Conservation (phyloP, 106 monocot species). For the Dendrobium huoshanense region DNA sequence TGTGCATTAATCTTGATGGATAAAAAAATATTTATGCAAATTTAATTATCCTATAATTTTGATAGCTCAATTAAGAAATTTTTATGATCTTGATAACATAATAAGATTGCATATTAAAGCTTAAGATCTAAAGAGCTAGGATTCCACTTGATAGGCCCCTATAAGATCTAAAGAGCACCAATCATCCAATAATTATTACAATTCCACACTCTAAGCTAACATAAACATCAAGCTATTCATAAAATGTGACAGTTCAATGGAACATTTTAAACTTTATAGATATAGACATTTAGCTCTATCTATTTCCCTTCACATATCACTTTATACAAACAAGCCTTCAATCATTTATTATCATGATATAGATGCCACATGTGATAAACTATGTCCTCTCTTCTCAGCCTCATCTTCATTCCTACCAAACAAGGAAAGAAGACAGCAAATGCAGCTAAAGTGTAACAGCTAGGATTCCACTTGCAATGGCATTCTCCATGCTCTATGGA, state of each 20-base stretch:
- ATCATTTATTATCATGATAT: neutral
- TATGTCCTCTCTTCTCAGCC: neutral
- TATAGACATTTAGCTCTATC: neutral
- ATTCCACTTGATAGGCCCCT: too few relatives aligned
- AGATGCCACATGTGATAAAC: neutral
- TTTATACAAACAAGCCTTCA: neutral
- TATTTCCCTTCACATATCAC: neutral
- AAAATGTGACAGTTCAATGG: neutral
- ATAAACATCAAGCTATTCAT: neutral
- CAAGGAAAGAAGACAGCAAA: neutral
- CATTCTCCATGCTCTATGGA: neutral
- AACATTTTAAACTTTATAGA: neutral
- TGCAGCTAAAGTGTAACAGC: neutral
- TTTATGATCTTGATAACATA: too few relatives aligned
- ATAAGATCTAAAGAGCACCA: too few relatives aligned
- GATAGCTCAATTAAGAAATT: too few relatives aligned
- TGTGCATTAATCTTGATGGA: too few relatives aligned
- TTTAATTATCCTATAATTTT: too few relatives aligned
- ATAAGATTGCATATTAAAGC: too few relatives aligned
- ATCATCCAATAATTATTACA: too few relatives aligned
- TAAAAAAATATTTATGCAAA: too few relatives aligned
- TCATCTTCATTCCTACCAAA: neutral
- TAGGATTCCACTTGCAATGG: neutral
- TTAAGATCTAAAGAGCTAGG: too few relatives aligned
- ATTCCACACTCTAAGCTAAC: too few relatives aligned